These are phyloP conservation scores for Zalaria sp. DNA, from an alignment of 2,329 filamentous ascomycete genomes.

Conservation along the genomic window DNA sequence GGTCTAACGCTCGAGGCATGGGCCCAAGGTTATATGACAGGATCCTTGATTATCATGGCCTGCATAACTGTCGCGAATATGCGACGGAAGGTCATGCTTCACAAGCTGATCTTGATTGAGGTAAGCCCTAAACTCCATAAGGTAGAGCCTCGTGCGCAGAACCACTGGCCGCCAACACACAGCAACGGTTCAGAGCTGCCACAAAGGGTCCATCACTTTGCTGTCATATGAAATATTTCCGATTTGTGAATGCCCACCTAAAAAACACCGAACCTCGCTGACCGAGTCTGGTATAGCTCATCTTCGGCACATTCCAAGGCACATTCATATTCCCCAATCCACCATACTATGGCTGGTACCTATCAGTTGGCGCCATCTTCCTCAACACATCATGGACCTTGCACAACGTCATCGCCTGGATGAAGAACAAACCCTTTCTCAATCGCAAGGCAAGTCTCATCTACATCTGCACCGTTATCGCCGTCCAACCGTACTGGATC, in stretches of 20 bases:
- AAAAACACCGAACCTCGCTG: not conserved
- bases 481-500: slow-evolving; percentile 50
- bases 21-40: slow-evolving; percentile 17
- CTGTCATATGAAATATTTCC: slow-evolving; percentile 33
- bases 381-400: slow-evolving; percentile 50
- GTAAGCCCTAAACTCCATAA: slow-evolving; percentile 13
- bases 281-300: slow-evolving; percentile 23
- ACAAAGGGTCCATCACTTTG: no score
- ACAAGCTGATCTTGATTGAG: slow-evolving; percentile 37
- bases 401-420: slow-evolving; percentile 54
- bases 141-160: no score
- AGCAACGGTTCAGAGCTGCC: no score
- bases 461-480: slow-evolving; percentile 44
- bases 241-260: not conserved
- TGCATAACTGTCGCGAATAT: slow-evolving; percentile 35
- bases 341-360: slow-evolving; percentile 48
- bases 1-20: slow-evolving; percentile 9
- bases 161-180: no score
- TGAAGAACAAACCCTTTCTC: slow-evolving; percentile 49
- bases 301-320: slow-evolving; percentile 43
- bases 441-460: slow-evolving; percentile 33
- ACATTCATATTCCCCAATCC: slow-evolving; percentile 21
- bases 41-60: slow-evolving; percentile 31
- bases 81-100: slow-evolving; percentile 30
- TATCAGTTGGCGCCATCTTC: slow-evolving; percentile 44